A percentile compares a stretch with the other conserved stretches of the same genome.
Conservation (phyloP, 768 basidiomycete genomes). For the Mycena maculata region DNA sequence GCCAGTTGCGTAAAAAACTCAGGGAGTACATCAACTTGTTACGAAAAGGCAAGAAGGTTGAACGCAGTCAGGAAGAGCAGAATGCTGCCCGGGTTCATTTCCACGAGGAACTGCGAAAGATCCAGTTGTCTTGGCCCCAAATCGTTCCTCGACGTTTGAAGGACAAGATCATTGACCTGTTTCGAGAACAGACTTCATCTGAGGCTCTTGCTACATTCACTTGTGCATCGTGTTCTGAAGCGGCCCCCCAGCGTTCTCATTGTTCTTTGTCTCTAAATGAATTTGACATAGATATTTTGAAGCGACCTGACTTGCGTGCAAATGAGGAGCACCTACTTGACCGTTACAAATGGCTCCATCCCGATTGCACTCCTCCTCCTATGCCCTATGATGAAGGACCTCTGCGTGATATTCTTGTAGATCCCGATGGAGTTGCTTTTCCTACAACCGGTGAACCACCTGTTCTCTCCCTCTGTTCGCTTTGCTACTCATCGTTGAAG, state of each 20-base stretch:
- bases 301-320: neutral
- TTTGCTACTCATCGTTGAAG: neutral
- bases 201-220: neutral
- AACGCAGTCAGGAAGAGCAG: neutral
- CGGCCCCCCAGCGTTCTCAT: neutral
- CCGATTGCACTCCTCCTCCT: neutral
- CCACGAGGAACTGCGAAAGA: neutral
- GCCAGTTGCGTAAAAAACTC: neutral
- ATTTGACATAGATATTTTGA: neutral
- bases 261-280: neutral
- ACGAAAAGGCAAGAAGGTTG: neutral
- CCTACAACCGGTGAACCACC: neutral
- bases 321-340: neutral
- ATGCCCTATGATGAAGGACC: neutral
- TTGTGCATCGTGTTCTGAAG: neutral
- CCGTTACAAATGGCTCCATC: conserved; percentile 9
- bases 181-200: neutral
- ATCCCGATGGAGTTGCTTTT: conserved; percentile 7
- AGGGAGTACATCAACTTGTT: neutral
- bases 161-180: conserved; percentile 9
- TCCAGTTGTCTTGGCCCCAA: conserved; percentile 7
- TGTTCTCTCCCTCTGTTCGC: neutral
- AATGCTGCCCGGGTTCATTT: no score
- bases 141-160: conserved; percentile 1
- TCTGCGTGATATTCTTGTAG: neutral